phyloP scores from a whole-genome alignment of 495 filamentous ascomycete species.

The Podospora bellae-mahoneyi region DNA sequence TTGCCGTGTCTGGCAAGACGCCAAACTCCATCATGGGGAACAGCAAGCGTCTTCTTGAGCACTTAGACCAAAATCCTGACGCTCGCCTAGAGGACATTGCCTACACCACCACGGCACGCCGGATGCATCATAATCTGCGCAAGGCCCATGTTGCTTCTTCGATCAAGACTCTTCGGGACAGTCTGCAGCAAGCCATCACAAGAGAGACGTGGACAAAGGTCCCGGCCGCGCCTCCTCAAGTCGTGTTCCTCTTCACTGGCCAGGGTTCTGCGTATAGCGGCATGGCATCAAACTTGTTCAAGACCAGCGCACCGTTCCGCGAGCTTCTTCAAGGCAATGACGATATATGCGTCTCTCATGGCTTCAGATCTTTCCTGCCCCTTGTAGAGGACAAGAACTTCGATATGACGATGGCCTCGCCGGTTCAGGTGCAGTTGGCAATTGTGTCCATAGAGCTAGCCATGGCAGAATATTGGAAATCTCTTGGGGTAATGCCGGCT shows the following conservation, averaged over 20 bases:
- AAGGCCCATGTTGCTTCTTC: conserved; percentile 27
- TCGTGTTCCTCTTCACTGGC: conserved; percentile 64
- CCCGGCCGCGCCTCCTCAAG: conserved; percentile 36
- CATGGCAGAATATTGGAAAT: conserved; percentile 68
- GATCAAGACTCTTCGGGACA: neutral
- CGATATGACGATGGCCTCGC: conserved; percentile 55
- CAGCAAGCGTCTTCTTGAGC: conserved; percentile 35
- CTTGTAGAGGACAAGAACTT: conserved; percentile 55
- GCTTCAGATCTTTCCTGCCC: conserved; percentile 61
- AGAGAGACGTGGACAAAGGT: conserved; percentile 44
- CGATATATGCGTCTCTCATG: conserved; percentile 58
- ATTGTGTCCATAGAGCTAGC: conserved; percentile 80
- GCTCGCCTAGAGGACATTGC: conserved; percentile 49
- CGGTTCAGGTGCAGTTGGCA: conserved; percentile 70
- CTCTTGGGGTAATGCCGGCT: conserved; percentile 68
- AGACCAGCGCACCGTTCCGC: conserved; percentile 55
- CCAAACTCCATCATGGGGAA: conserved; percentile 35
- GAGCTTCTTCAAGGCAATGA: conserved; percentile 62
- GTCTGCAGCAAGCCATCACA: conserved; percentile 3
- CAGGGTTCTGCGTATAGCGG: conserved; percentile 61
- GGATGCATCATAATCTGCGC: conserved; percentile 63
- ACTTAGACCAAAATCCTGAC: conserved; percentile 39
- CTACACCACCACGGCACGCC: conserved; percentile 71
- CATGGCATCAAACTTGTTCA: conserved; percentile 65
- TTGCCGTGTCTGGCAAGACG: conserved; percentile 53